Conservation (phyloP, 2,329 filamentous ascomycete genomes). For the Xylariaceae sp. region DNA sequence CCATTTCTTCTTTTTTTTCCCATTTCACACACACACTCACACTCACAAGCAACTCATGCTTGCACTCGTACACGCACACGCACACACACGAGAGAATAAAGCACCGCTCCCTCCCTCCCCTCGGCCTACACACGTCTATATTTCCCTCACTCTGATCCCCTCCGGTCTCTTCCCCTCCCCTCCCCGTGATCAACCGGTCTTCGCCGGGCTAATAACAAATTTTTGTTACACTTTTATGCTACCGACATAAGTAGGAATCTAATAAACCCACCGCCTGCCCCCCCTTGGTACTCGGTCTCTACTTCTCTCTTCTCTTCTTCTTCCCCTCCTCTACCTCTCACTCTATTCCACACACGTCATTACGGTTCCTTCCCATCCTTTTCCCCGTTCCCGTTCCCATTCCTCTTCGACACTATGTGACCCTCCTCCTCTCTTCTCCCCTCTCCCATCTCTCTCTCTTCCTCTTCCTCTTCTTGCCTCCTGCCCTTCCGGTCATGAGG, state of each 20-base stretch:
- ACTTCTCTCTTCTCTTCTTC: slow-evolving; percentile 26
- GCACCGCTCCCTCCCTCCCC: slow-evolving; percentile 4
- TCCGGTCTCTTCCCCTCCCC: slow-evolving; percentile 15
- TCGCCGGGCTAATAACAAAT: slow-evolving; percentile 27
- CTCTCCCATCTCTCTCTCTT: slow-evolving; percentile 16
- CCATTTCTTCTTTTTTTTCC: slow-evolving; percentile 8
- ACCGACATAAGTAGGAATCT: slow-evolving; percentile 29
- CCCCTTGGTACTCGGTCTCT: slow-evolving; percentile 19
- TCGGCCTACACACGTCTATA: background rate
- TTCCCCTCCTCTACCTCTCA: slow-evolving; percentile 18
- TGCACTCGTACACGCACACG: background rate
- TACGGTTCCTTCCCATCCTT: too few relatives aligned
- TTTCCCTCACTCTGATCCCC: slow-evolving; percentile 12
- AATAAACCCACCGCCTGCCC: slow-evolving; percentile 31
- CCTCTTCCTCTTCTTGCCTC: slow-evolving; percentile 10
- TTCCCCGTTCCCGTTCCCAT: too few relatives aligned
- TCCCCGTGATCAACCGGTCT: slow-evolving; percentile 22
- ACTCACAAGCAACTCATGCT: too few relatives aligned
- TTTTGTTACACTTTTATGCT: slow-evolving; percentile 20
- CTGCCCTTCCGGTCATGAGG: slow-evolving; percentile 12
- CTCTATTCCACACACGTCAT: too few relatives aligned
- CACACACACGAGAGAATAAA: slow-evolving; percentile 1
- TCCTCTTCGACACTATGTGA: too few relatives aligned
- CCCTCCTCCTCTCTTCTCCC: slow-evolving; percentile 22
- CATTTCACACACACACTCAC: too few relatives aligned